Evolutionary conservation across 768 basidiomycete genomes (phyloP), one percentile per base, ranked within the genome.

Genomic region (Russula dissimulans): DNA sequence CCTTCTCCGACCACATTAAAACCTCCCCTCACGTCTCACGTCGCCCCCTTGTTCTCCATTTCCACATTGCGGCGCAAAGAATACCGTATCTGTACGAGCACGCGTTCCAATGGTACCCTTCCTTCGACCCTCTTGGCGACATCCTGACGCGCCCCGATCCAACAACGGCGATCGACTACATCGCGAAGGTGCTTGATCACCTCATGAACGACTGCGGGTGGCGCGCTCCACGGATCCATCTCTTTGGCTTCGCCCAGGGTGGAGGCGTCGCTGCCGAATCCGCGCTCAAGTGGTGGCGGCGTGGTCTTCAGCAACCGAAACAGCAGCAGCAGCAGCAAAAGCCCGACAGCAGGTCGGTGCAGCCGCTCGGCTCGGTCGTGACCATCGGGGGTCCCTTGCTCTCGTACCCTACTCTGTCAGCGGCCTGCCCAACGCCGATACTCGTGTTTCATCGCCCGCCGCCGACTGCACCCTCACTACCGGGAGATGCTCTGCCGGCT

Each of bases 241-340:
- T 93, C 48, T 89, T 95, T 58, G 93, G 93, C 3, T 97, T 91
- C 64, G 89, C 81, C 0, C 93, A 97, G 70, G 93, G 93, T 0
- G 94, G 90, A 0, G 85, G 78, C 18, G 80, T 92, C 38, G 89
- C 84, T 1, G 79, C 77, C 2, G 92, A 97, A 71, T 76, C 82
- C 54, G 80, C 79, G 0, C 67, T 91, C 6, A 67, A 72, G 38
- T 79, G 77, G 73, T 87, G 84, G 68, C 64, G 64, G 52, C 54
- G 50, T 53, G 64, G 59, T 47, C 63, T 63, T 26, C 64, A 61
- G 54, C 47, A 32, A 3, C 59, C 34, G 34, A 36, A 10, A 7
- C 34, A 10, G 10, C 5, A 5, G 7, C 34, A 36, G 11, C 45
- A 44, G 46, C 32, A 38, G 60, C 41, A 44, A 62, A 52, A 56